Evolutionary conservation across 202 grass and related monocot species (phyloP), one percentile per base, ranked within the genome.

Genomic region (Cymbopogon flexuosus): DNA sequence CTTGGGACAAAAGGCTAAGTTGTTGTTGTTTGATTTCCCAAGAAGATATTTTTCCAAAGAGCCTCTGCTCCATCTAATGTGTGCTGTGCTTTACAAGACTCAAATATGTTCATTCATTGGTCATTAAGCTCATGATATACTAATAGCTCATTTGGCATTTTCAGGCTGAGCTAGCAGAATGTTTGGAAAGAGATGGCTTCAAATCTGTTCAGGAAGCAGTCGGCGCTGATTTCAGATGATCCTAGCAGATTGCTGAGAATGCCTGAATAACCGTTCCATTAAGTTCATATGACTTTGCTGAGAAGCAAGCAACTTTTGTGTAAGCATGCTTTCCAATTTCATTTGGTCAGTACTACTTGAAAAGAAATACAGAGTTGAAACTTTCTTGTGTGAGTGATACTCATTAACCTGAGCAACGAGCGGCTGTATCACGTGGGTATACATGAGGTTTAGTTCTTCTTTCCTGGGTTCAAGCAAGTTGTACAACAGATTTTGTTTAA

Each of bases 181-280:
- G 92, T 84, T 87, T 99, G 80, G 92, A 93, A 81, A 91, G 85
- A 76, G 96, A 99, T 56, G 96, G 92, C 15, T 99, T 96, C 89
- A 96, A 99, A 82, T 93, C 92, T 83, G 77, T 91, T 22, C 87
- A 93, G 73, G 85, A 93, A 87, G 96, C 92, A 61, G 77, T 99
- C 5, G 92, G 96, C 35, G 92, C 77, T 52, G 92, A 99, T 81
- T 91, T 74, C 74, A 90, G 65, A 84, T 91, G 51, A 92, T 42
- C 49, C 27, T 65, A 46, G n/a, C 65, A 78, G 39, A 64, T 45
- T 30, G 43, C 56, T 54, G 42, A 75, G 40, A 54, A 84, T 31
- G 34, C 36, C 43, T 79, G 71, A 66, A 73, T 86, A 86, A 75
- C 71, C 16, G 31, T 83, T 10, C 66, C 16, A 13, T 82, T 10